Evolutionary conservation across 2,329 filamentous ascomycete species (phyloP).

Genomic region (Geoglossum cookeanum): DNA sequence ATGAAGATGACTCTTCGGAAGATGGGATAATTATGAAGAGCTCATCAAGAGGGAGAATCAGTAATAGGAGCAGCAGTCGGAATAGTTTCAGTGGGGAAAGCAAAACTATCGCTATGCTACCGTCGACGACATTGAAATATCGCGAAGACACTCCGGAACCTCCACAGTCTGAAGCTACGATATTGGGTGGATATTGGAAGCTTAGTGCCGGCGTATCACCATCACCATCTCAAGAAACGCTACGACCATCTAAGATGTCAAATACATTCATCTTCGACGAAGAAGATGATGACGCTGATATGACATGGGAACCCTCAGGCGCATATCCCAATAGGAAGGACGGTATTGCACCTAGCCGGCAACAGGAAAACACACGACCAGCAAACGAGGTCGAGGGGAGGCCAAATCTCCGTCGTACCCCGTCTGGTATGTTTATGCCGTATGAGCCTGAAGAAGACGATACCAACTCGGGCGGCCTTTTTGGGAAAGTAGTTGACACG

Average conservation of each 20-base stretch:
- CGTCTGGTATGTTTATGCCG: conserved; percentile 84
- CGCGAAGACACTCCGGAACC: conserved; percentile 56
- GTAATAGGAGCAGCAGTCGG: conserved; percentile 31
- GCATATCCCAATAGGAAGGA: conserved; percentile 17
- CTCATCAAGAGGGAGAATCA: conserved; percentile 30
- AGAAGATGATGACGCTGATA: conserved; percentile 35
- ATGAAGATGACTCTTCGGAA: conserved; percentile 47
- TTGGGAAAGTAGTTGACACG: conserved; percentile 66
- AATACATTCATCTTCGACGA: conserved; percentile 45
- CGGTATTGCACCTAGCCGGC: conserved; percentile 9
- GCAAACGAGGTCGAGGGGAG: neutral
- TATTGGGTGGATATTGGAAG: conserved; percentile 24
- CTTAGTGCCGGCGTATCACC: conserved; percentile 35
- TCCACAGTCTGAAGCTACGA: conserved; percentile 26
- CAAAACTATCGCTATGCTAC: conserved; percentile 75
- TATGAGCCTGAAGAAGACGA: conserved; percentile 55
- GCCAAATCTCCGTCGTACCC: conserved; percentile 51
- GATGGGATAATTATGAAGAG: conserved; percentile 58
- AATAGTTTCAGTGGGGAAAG: conserved; percentile 42
- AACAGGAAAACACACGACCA: neutral
- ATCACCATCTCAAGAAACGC: conserved; percentile 65
- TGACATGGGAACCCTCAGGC: conserved; percentile 25
- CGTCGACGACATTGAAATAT: conserved; percentile 75
- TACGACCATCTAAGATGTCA: conserved; percentile 49
- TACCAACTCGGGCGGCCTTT: conserved; percentile 37